Percentiles rank a stretch among this genome's conserved stretches.
These are phyloP conservation scores for Fragaria ananassa DNA, from an alignment of 306 rosid species.

Conservation along the genomic window DNA sequence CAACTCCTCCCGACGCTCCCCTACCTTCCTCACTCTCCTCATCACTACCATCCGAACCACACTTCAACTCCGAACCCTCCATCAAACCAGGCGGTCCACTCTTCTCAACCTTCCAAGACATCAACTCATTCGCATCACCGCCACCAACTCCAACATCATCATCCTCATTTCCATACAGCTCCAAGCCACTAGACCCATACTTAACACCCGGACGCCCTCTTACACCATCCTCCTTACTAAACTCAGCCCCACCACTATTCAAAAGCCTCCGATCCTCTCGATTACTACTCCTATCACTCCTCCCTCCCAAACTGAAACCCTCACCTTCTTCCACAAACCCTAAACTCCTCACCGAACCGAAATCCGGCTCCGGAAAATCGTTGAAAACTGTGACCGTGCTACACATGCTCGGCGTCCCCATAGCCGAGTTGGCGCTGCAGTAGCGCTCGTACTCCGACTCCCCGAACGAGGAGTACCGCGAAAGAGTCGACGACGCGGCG, in stretches of 20 bases:
- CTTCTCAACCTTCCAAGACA: slow-evolving; percentile 39
- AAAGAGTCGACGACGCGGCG: slow-evolving; percentile 25
- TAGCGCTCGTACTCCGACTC: slow-evolving; percentile 90
- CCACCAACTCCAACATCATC: slow-evolving; percentile 26
- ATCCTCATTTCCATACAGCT: slow-evolving; percentile 50
- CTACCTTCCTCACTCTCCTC: slow-evolving; percentile 20
- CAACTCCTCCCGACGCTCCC: slow-evolving; percentile 10
- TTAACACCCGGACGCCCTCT: slow-evolving; percentile 11
- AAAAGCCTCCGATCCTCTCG: slow-evolving; percentile 27
- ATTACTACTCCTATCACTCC: slow-evolving; percentile 23
- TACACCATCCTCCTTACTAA: slow-evolving; percentile 11
- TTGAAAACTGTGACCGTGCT: slow-evolving; percentile 66
- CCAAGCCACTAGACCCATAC: slow-evolving; percentile 38
- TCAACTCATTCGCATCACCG: slow-evolving; percentile 28
- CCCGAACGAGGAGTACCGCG: slow-evolving; percentile 70
- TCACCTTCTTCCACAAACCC: slow-evolving; percentile 49
- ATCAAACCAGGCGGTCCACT: slow-evolving; percentile 29
- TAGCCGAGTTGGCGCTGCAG: slow-evolving; percentile 76
- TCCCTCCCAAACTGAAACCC: slow-evolving; percentile 49
- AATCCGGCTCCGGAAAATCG: slow-evolving; percentile 57
- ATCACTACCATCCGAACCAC: slow-evolving; percentile 21
- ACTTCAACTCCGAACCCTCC: slow-evolving; percentile 20
- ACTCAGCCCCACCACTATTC: slow-evolving; percentile 25
- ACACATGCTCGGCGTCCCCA: slow-evolving; percentile 76
- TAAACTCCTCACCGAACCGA: slow-evolving; percentile 35